These are phyloP conservation scores for Zopfochytrium polystomum DNA, from an alignment of 371 early-diverging fungal genomes.

Conservation along the genomic window DNA sequence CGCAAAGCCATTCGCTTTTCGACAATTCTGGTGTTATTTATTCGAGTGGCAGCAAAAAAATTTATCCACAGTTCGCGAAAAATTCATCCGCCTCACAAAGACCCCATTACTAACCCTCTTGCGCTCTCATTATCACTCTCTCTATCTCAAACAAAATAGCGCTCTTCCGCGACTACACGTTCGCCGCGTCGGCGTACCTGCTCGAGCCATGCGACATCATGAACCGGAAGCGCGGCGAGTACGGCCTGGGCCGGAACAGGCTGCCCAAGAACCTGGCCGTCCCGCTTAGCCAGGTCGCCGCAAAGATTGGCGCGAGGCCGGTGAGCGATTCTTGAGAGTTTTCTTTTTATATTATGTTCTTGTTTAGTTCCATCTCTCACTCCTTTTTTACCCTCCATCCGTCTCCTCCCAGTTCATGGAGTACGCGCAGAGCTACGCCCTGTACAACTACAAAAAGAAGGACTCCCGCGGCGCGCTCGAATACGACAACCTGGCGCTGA, in stretches of 20 bases:
- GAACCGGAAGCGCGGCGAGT: conserved; percentile 62
- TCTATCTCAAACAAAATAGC: too few species aligned
- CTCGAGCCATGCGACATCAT: conserved; percentile 84
- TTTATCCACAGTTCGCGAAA: not conserved
- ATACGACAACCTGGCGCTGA: conserved; percentile 71
- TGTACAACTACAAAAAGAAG: conserved; percentile 77
- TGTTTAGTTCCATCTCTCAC: not conserved
- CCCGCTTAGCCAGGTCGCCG: conserved; percentile 68
- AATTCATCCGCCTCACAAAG: not conserved
- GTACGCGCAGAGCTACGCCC: conserved; percentile 64
- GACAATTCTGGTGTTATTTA: too few species aligned
- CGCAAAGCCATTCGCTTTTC: too few species aligned
- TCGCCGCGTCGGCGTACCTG: conserved; percentile 82
- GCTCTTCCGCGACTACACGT: conserved; percentile 82
- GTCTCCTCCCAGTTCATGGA: conserved; percentile 73
- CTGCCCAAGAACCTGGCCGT: conserved; percentile 76
- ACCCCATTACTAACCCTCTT: too few species aligned
- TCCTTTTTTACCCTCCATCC: not conserved
- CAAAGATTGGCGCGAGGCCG: conserved; percentile 74
- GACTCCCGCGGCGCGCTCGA: conserved; percentile 55
- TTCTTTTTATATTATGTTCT: not conserved
- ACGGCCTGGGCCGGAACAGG: conserved; percentile 74
- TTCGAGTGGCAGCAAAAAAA: too few species aligned
- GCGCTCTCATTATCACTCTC: conserved; percentile 3
- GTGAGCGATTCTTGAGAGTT: conserved; percentile 7